Conservation (phyloP, 345 rosid species). For the Punica granatum region DNA sequence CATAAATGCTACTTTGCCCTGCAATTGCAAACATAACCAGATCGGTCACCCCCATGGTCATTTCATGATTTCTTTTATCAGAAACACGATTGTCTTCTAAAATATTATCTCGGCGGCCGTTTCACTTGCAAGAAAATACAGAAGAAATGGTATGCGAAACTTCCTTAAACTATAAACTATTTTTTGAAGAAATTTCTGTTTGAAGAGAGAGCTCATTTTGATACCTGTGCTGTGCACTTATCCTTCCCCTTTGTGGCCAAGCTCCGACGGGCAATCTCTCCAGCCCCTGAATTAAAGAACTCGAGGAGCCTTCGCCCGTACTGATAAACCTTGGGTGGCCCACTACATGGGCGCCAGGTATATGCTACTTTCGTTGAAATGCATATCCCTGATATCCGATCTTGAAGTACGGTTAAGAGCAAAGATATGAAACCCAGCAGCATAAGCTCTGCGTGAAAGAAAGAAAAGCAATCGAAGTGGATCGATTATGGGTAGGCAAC, state of each 20-base stretch:
- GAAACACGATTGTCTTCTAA: too few species aligned
- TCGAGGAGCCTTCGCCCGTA: constrained; percentile 38
- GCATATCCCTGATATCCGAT: constrained; percentile 45
- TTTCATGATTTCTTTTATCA: too few species aligned
- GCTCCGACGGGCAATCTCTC: constrained; percentile 30
- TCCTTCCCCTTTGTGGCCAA: constrained; percentile 36
- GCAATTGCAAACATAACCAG: constrained; percentile 1
- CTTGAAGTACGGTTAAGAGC: constrained; percentile 54
- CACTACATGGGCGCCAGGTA: constrained; percentile 67
- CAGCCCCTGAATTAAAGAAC: constrained; percentile 12
- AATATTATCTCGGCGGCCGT: too few species aligned
- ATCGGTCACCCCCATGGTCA: background rate
- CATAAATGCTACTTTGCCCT: constrained; percentile 77
- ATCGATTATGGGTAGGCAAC: background rate
- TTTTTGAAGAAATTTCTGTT: background rate
- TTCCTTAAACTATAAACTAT: background rate
- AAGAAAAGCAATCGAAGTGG: background rate
- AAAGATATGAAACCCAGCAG: constrained; percentile 76
- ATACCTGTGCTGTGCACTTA: constrained; percentile 43
- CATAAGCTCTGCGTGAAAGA: constrained; percentile 64
- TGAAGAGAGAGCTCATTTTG: background rate
- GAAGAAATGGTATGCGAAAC: too few species aligned
- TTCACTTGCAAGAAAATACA: too few species aligned
- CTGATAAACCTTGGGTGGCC: background rate
- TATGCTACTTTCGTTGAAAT: constrained; percentile 36